Percentiles rank a stretch among this genome's conserved stretches.
These are phyloP conservation scores for Croton laevigatus DNA, from an alignment of 441 rosid genomes.

Conservation along the genomic window DNA sequence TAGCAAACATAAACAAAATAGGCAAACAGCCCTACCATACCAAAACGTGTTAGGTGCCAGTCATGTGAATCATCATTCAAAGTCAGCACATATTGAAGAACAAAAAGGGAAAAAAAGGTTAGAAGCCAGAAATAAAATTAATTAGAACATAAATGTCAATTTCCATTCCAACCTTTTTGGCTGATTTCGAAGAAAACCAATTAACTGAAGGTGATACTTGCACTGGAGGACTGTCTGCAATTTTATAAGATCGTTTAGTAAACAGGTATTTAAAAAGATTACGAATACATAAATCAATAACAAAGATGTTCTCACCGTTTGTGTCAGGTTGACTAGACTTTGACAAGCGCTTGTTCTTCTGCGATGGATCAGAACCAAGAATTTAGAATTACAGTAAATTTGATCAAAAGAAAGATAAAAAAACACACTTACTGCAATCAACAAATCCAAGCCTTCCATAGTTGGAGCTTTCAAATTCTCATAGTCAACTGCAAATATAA, in stretches of 20 bases:
- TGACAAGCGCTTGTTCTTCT: constrained; percentile 58
- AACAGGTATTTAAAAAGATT: constrained; percentile 10
- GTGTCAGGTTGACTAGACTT: constrained; percentile 43
- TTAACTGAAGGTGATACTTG: constrained; percentile 49
- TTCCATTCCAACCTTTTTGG: constrained; percentile 52
- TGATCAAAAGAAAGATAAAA: not conserved
- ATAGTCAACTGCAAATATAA: constrained; percentile 53
- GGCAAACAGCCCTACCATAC: not conserved
- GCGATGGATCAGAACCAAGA: constrained; percentile 14
- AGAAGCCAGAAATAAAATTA: not conserved
- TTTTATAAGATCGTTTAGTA: constrained; percentile 16
- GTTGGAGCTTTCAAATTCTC: constrained; percentile 54
- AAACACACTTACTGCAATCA: constrained; percentile 50
- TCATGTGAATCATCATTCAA: not conserved
- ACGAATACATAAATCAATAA: constrained; percentile 10
- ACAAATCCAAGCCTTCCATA: constrained; percentile 71
- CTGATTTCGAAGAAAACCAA: constrained; percentile 89
- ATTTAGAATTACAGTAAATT: constrained; percentile 2
- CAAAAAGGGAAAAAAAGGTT: not conserved
- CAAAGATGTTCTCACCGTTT: constrained; percentile 49
- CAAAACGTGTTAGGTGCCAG: not conserved
- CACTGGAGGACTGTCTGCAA: constrained; percentile 46
- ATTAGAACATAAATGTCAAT: not conserved
- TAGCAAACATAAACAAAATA: not conserved
- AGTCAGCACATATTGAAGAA: not conserved